Evolutionary conservation across 768 basidiomycete species (phyloP).

Genomic region (Termitomyces sp.): DNA sequence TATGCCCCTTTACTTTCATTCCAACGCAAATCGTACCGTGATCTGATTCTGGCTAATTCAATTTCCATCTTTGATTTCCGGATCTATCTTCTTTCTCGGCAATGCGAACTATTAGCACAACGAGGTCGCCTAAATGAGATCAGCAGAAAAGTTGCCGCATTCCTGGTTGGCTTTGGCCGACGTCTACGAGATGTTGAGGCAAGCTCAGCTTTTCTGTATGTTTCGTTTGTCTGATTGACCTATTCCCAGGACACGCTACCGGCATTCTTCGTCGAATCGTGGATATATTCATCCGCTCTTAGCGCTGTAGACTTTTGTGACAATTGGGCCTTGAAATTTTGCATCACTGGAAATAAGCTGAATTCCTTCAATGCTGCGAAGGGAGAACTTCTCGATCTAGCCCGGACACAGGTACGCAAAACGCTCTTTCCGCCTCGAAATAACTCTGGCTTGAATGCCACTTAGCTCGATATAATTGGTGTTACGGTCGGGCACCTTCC

Average conservation of each 20-base stretch:
- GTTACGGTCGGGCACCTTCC: constrained; percentile 71
- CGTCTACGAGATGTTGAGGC: constrained; percentile 76
- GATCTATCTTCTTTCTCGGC: constrained; percentile 82
- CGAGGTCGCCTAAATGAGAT: constrained; percentile 66
- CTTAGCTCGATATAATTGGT: constrained; percentile 82
- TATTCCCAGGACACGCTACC: constrained; percentile 34
- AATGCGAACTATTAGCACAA: constrained; percentile 71
- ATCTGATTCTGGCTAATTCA: constrained; percentile 82
- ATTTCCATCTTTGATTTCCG: constrained; percentile 95
- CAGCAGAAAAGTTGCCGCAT: constrained; percentile 62
- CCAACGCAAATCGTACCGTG: constrained; percentile 79
- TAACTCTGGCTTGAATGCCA: background rate
- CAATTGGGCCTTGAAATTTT: constrained; percentile 51
- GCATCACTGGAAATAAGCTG: constrained; percentile 41
- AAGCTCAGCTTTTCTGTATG: constrained; percentile 28
- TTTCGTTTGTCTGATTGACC: background rate
- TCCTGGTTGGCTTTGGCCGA: constrained; percentile 72
- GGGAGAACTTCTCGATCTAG: constrained; percentile 88
- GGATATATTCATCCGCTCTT: constrained; percentile 88
- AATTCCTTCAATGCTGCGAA: constrained; percentile 66
- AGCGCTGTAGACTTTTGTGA: constrained; percentile 80
- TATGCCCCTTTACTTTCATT: constrained; percentile 74
- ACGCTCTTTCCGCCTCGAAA: background rate
- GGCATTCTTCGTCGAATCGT: constrained; percentile 80
- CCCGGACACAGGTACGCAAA: constrained; percentile 68